Base-by-base conservation (phyloP, 371 early-diverging fungal genomes). In the Lichtheimia ramosa region DNA sequence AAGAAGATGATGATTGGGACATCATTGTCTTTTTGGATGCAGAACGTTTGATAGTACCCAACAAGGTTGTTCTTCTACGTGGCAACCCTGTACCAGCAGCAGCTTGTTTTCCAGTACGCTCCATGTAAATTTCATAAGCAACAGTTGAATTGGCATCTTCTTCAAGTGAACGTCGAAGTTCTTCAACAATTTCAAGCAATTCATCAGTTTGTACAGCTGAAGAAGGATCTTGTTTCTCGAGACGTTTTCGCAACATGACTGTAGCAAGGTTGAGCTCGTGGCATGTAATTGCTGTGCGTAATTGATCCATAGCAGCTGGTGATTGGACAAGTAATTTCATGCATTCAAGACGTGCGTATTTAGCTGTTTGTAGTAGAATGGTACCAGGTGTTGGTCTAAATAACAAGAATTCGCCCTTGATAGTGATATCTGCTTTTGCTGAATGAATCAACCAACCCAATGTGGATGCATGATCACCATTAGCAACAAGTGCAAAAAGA, bases 401-500 rank as follows among this genome's bases (percentile, higher is more conserved):
- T 23, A 41, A 25, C 13, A 68, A 40, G 24, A 64, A 68, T 5
- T 68, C 61, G 8, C 61, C 68, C 14, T 43, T 21, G 13, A 63
- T 18, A 10, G 39, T 18, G 5, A 63, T 16, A 27, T 65, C 57
- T 8, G 62, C 62, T 18, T 61, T 51, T 23, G 51, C 61, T 23
- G 48, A 23, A 6, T 61, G 48, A 25, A 70, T 24, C n/a, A 70
- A 13, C 62, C 61, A 61, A 5, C 52, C 58, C 7, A 70, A 7
- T 21, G 42, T 18, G 21, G 27, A 16, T 0, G 21, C 25, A 43
- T 63, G 43, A 48, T 70, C 70, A 21, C 61, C 61, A 34, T 66
- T 66, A 2, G 70, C 70, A 13, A 70, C 40, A 5, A 70, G 54
- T 16, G 63, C 41, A 43, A 66, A 70, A 16, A 63, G 40, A 1